Conservation (phyloP, 2,329 filamentous ascomycete species). For the Colletotrichum nymphaeae region DNA sequence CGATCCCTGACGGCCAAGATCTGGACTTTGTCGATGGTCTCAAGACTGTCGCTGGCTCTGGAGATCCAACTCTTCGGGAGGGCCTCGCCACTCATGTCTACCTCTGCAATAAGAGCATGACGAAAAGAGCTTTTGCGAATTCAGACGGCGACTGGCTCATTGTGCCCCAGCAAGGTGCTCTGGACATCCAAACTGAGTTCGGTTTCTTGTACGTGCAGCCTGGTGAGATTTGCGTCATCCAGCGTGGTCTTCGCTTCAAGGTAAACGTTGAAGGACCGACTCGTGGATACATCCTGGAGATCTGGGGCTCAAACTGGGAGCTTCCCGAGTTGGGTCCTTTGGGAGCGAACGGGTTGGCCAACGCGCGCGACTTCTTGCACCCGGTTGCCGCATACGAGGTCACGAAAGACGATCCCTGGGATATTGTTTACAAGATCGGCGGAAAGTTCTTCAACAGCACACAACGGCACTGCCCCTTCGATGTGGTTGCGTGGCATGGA, state of each 20-base stretch:
- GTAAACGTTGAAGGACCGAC: slow-evolving; percentile 70
- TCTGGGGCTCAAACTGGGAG: slow-evolving; percentile 73
- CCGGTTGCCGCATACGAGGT: slow-evolving; percentile 70
- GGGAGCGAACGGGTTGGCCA: slow-evolving; percentile 74
- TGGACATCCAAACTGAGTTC: slow-evolving; percentile 77
- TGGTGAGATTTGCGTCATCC: slow-evolving; percentile 76
- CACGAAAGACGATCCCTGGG: slow-evolving; percentile 63
- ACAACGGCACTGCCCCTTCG: slow-evolving; percentile 75
- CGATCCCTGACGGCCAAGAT: slow-evolving; percentile 43
- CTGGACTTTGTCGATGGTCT: slow-evolving; percentile 60
- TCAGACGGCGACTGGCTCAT: slow-evolving; percentile 77
- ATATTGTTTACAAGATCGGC: slow-evolving; percentile 70
- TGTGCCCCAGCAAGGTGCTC: slow-evolving; percentile 71
- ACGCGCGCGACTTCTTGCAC: slow-evolving; percentile 72
- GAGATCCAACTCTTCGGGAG: slow-evolving; percentile 60
- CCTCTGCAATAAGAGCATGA: slow-evolving; percentile 59
- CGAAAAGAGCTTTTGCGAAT: slow-evolving; percentile 59
- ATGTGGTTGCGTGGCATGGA: slow-evolving; percentile 80
- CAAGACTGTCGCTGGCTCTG: slow-evolving; percentile 60
- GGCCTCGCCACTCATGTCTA: slow-evolving; percentile 63
- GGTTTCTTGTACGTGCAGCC: slow-evolving; percentile 73
- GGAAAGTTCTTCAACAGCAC: slow-evolving; percentile 70
- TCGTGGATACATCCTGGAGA: slow-evolving; percentile 74
- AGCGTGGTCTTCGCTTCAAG: slow-evolving; percentile 65
- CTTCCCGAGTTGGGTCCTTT: slow-evolving; percentile 76